Evolutionary conservation across 495 filamentous ascomycete genomes (phyloP).

Genomic region (Chaetomium tenue): DNA sequence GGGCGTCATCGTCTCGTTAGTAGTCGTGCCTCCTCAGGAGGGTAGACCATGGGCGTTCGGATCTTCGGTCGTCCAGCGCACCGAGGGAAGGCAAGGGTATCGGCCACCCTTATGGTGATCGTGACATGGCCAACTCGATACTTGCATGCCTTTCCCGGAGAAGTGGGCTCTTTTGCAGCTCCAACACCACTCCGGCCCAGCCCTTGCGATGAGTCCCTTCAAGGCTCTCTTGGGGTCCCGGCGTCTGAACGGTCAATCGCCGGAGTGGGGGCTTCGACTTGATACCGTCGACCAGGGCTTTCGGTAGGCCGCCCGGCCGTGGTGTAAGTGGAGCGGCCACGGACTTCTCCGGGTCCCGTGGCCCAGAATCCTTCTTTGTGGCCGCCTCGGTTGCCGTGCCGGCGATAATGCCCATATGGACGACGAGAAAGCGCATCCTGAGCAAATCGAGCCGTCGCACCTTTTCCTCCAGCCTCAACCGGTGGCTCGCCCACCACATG

Average conservation of each 20-base stretch:
- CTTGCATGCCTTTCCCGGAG: slow-evolving; percentile 53
- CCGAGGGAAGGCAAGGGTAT: slow-evolving; percentile 9
- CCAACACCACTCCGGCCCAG: slow-evolving; percentile 55
- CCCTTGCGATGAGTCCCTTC: slow-evolving; percentile 42
- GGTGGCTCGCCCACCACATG: slow-evolving; percentile 50
- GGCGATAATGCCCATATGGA: slow-evolving; percentile 55
- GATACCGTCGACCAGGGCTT: slow-evolving; percentile 42
- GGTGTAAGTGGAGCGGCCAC: slow-evolving; percentile 10
- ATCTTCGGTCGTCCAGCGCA: slow-evolving; percentile 5
- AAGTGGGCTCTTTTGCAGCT: slow-evolving; percentile 51
- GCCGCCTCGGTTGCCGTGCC: slow-evolving; percentile 38
- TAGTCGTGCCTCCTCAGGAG: slow-evolving; percentile 9
- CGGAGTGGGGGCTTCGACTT: slow-evolving; percentile 43
- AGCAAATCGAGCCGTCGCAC: slow-evolving; percentile 59
- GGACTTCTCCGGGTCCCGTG: slow-evolving; percentile 35
- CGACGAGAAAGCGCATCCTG: slow-evolving; percentile 57
- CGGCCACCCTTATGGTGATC: slow-evolving; percentile 18
- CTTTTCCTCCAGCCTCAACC: slow-evolving; percentile 47
- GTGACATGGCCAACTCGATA: slow-evolving; percentile 49
- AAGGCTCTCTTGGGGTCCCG: slow-evolving; percentile 41
- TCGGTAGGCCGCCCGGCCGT: slow-evolving; percentile 28
- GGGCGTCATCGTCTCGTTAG: slow-evolving; percentile 7
- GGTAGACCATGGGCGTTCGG: background rate
- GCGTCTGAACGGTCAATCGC: slow-evolving; percentile 46
- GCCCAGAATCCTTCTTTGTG: slow-evolving; percentile 33